Percentiles rank a stretch among this genome's conserved stretches.
Evolutionary conservation across 75 land plant genomes (phyloP).

Genomic region (Sequoiadendron giganteum): DNA sequence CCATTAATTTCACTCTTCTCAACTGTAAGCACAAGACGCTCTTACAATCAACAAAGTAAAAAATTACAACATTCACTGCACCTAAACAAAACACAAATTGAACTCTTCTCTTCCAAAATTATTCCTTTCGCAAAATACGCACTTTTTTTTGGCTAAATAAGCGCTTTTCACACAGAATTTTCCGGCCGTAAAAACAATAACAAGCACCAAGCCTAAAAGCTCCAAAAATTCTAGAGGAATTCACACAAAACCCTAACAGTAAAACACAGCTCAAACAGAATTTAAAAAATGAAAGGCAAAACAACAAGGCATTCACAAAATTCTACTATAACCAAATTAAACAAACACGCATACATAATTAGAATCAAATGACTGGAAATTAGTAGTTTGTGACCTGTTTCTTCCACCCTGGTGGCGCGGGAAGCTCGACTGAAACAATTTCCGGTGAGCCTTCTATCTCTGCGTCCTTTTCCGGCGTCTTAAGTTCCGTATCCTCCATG

Average conservation of each 20-base stretch:
- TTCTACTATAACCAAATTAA: not conserved
- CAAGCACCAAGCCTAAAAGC: not conserved
- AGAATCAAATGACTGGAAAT: not conserved
- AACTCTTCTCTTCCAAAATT: not conserved
- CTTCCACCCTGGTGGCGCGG: constrained; percentile 36
- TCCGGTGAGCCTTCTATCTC: constrained; percentile 7
- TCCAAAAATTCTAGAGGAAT: not conserved
- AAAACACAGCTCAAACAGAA: not conserved
- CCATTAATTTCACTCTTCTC: not conserved
- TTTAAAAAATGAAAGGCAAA: not conserved
- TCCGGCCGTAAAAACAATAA: not conserved
- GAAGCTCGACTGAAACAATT: constrained; percentile 26
- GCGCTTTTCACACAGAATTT: not conserved
- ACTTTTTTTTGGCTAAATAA: not conserved
- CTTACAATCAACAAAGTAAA: not conserved
- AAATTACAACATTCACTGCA: not conserved
- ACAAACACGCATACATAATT: not conserved
- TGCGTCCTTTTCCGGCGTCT: not conserved
- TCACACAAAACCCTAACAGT: not conserved
- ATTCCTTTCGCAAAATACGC: not conserved
- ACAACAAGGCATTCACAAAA: not conserved
- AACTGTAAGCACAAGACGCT: not conserved
- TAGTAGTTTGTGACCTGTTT: constrained; percentile 19
- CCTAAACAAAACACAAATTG: no score
- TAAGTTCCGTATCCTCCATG: not conserved